Base-by-base conservation (phyloP, 371 early-diverging fungal genomes). In the Rhizopus arrhizus region DNA sequence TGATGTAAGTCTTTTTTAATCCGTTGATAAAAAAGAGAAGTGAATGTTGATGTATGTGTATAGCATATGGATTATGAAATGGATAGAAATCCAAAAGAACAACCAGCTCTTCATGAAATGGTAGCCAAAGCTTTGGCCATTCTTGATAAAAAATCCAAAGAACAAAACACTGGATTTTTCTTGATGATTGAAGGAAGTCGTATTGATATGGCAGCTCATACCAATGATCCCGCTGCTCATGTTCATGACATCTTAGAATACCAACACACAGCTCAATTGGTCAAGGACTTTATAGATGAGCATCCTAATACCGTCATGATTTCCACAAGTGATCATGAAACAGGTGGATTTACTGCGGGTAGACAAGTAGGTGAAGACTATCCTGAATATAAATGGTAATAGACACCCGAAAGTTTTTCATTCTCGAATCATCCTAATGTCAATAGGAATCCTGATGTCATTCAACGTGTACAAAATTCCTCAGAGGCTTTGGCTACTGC, bases 161-260 rank as follows among this genome's bases (percentile, higher is more conserved):
- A 63, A 42, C 32, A 56, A 22, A 55, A 50, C 32, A 33, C 41
- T 0, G 95, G 96, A 0, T 98, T 97, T 73, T 95, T 98, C 62
- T 59, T 98, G 52, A 92, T 98, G 95, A 85, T 98, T 59, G 98
- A 97, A 75, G 97, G 97, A 1, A 90, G 91, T 56, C 79, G 94
- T 8, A 98, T 98, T 53, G 91, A 90, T 61, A 89, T 88, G 88
- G 88, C 85, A n/a, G 90, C 83, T 16, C 89, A 89, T 56, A 67
- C 49, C 56, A 96, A 97, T 69, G 98, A 98, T 64, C 89, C 96
- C 0, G 94, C 91, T 2, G 81, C 94, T 1, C 97, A 98, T 74
- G 72, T 91, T 4, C 89, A 84, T 67, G 98, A 98, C 31, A 95
- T 96, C 52, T 62, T 95, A 9, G 91, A 89, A 48, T 98, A 95